phyloP scores from a whole-genome alignment of 2,329 filamentous ascomycete species.

The Stachybotrys echinatus region DNA sequence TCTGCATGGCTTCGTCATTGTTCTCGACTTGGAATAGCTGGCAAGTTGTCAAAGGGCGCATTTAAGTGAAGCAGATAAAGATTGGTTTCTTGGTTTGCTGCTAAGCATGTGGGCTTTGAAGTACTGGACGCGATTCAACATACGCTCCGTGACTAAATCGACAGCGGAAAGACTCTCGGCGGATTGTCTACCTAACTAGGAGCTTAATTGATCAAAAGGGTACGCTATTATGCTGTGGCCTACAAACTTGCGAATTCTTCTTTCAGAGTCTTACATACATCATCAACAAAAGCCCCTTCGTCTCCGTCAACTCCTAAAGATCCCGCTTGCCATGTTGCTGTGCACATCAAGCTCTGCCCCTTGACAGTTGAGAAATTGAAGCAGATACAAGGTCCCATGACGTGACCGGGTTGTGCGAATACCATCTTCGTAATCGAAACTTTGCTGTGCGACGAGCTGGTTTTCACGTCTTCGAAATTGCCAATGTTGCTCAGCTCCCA shows the following conservation, averaged over 20 bases:
- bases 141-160: no score
- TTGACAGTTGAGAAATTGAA: slow-evolving; percentile 15
- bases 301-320: slow-evolving; percentile 12
- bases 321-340: slow-evolving; percentile 16
- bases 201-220: no score
- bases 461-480: slow-evolving; percentile 5
- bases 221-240: not conserved
- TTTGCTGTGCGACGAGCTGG: not conserved
- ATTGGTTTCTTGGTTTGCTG: no score
- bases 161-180: no score
- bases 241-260: not conserved
- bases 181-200: no score
- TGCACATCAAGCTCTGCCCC: slow-evolving; percentile 12
- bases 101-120: no score
- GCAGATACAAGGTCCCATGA: slow-evolving; percentile 9
- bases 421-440: slow-evolving; percentile 10
- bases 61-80: no score
- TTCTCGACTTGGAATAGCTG: no score
- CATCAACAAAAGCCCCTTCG: not conserved
- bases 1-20: no score
- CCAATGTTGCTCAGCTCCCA: slow-evolving; percentile 18
- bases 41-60: no score
- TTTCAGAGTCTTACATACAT: not conserved
- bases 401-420: slow-evolving; percentile 16
- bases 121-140: no score